A percentile compares a stretch with the other conserved stretches of the same genome.
phyloP scores from a whole-genome alignment of 352 stramenopile genomes.

The Sclerospora graminicola region DNA sequence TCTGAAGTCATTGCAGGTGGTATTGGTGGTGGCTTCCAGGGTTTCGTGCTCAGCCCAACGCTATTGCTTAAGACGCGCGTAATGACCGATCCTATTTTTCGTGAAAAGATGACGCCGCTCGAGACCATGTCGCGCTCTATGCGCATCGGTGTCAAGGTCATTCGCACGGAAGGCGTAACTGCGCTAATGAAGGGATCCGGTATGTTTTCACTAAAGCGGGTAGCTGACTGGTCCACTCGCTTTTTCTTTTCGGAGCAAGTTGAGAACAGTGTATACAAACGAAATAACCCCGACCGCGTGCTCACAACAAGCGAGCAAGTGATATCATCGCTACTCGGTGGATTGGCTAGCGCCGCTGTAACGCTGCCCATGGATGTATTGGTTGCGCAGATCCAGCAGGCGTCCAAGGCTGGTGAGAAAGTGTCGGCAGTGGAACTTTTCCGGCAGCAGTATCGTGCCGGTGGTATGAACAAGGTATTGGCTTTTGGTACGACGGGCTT shows the following conservation, averaged over 20 bases:
- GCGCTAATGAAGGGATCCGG: slow-evolving; percentile 89
- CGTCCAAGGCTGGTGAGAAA: slow-evolving; percentile 77
- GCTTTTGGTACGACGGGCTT: slow-evolving; percentile 81
- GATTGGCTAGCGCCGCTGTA: slow-evolving; percentile 55
- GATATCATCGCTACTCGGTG: slow-evolving; percentile 73
- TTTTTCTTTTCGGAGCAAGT: slow-evolving; percentile 88
- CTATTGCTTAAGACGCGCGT: slow-evolving; percentile 92
- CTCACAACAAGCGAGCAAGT: slow-evolving; percentile 73
- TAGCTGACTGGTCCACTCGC: slow-evolving; percentile 88
- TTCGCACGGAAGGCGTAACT: slow-evolving; percentile 74
- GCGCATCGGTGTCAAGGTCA: slow-evolving; percentile 83
- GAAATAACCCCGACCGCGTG: slow-evolving; percentile 40
- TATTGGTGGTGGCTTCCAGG: slow-evolving; percentile 86
- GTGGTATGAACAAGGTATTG: slow-evolving; percentile 68
- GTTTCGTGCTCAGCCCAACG: slow-evolving; percentile 87
- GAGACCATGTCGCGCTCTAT: slow-evolving; percentile 80
- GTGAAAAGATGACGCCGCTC: slow-evolving; percentile 77
- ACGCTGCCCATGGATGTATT: slow-evolving; percentile 90
- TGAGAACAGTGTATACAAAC: slow-evolving; percentile 73
- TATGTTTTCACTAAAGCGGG: slow-evolving; percentile 89
- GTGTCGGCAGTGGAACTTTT: slow-evolving; percentile 73
- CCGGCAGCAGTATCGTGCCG: slow-evolving; percentile 56
- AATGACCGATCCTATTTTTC: slow-evolving; percentile 91
- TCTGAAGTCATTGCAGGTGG: slow-evolving; percentile 83
- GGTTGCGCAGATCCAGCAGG: slow-evolving; percentile 90